Evolutionary conservation across 1,284 basidiomycete species (phyloP), one percentile per base, ranked within the genome.

Genomic region (Puccinia horiana): DNA sequence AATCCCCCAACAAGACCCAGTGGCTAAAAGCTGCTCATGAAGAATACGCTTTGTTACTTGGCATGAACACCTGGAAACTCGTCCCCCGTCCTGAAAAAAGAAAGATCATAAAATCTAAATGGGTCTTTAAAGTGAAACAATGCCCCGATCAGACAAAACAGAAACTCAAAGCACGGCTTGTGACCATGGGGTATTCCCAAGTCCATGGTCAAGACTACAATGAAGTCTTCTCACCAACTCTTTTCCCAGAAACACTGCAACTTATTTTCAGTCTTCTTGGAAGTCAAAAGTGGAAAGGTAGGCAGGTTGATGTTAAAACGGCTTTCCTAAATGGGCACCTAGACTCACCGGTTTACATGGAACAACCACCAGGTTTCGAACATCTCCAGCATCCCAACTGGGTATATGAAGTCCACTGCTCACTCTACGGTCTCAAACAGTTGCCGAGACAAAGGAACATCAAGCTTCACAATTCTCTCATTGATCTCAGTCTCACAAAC

Each of bases 171-270:
- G 56, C 23, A n/a, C n/a, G n/a, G n/a, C n/a, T n/a, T n/a, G n/a
- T n/a, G n/a, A n/a, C n/a, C n/a, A n/a, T n/a, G n/a, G n/a, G n/a
- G n/a, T n/a, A n/a, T n/a, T n/a, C n/a, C n/a, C n/a, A n/a, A 47
- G 20, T 54, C 20, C 23, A 42, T 4, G 83, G 82, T 12, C 40
- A 69, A 12, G 76, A 83, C 42, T 83, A 83, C 61, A 32, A 77
- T 40, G 79, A 83, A 35, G 83, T 83, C 1, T 83, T 72, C 42
- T 58, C 26, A 6, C 56, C n/a, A 12, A 58, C 56, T 4, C 26
- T 58, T 1, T n/a, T 9, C 2, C 14, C 26, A 11, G 56, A 58
- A 58, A 58, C 56, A 2, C 56, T 58, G 20, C 5, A n/a, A 2
- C 26, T 58, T 5, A n/a, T 58, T 14, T 26, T 2, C n/a, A 58